Conservation (phyloP, 495 filamentous ascomycete genomes). For the Hypomontagnella monticulosa region DNA sequence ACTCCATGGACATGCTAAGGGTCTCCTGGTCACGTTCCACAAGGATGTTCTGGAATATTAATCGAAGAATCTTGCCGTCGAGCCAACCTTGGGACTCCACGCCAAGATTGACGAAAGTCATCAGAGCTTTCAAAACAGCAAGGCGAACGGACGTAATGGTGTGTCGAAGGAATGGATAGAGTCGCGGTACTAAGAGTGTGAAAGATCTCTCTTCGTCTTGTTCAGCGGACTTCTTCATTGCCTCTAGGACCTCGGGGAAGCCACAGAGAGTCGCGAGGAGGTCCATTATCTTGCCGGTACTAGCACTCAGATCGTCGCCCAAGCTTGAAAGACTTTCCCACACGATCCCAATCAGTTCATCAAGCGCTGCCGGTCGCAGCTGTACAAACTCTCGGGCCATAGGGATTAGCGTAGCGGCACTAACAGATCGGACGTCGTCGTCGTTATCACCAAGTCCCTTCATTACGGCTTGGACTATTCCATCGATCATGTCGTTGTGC, state of each 20-base stretch:
- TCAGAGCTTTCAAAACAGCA: slow-evolving; percentile 89
- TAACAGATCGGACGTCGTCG: slow-evolving; percentile 96
- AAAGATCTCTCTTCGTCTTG: slow-evolving; percentile 87
- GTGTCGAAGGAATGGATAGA: slow-evolving; percentile 96
- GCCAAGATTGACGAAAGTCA: slow-evolving; percentile 89
- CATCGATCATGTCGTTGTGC: slow-evolving; percentile 87
- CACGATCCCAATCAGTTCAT: slow-evolving; percentile 87
- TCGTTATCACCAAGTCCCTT: slow-evolving; percentile 89
- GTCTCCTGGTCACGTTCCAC: slow-evolving; percentile 86
- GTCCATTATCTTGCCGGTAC: slow-evolving; percentile 98
- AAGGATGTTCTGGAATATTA: slow-evolving; percentile 93
- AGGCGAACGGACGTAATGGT: slow-evolving; percentile 95
- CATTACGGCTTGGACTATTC: slow-evolving; percentile 91
- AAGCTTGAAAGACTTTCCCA: slow-evolving; percentile 97
- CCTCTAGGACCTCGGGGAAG: slow-evolving; percentile 89
- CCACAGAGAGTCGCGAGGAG: slow-evolving; percentile 93
- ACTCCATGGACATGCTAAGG: slow-evolving; percentile 80
- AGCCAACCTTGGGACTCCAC: slow-evolving; percentile 90
- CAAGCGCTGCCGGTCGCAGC: slow-evolving; percentile 78
- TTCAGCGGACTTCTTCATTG: slow-evolving; percentile 91
- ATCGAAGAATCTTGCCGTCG: slow-evolving; percentile 84
- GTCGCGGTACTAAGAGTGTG: slow-evolving; percentile 86
- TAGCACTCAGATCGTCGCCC: slow-evolving; percentile 95
- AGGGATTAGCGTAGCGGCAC: slow-evolving; percentile 93
- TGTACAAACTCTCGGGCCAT: slow-evolving; percentile 93